Evolutionary conservation across 768 basidiomycete genomes (phyloP).

Genomic region (Russula virescens): DNA sequence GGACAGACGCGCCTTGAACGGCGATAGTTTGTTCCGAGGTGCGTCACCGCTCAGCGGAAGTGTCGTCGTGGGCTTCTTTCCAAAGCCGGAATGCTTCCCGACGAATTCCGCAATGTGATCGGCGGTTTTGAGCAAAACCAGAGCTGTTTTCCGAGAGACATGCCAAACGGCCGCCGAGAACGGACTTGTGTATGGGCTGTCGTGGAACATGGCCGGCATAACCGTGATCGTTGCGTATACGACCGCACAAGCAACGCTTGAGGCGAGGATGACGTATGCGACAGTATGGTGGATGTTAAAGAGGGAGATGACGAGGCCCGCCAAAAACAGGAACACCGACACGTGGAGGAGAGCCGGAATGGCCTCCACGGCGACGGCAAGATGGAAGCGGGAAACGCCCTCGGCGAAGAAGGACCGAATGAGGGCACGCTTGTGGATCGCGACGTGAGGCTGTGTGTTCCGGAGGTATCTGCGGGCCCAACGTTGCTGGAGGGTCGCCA

Average conservation of each 20-base stretch:
- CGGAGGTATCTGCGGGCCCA: conserved; percentile 16
- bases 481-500: conserved; percentile 12
- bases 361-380: background rate
- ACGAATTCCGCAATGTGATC: background rate
- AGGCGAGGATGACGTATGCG: background rate
- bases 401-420: conserved; percentile 10
- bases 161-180: conserved; percentile 3
- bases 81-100: background rate
- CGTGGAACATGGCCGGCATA: background rate
- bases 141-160: background rate
- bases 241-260: background rate
- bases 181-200: conserved; percentile 11
- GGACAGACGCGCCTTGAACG: background rate
- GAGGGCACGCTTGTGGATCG: conserved; percentile 12
- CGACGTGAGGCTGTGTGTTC: background rate
- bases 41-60: background rate
- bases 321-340: conserved; percentile 14
- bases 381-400: conserved; percentile 3
- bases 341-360: conserved; percentile 12
- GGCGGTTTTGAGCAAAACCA: background rate
- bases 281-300: conserved; percentile 11
- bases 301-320: conserved; percentile 16
- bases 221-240: conserved; percentile 9
- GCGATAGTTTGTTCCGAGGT: background rate
- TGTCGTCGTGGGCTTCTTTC: too few species aligned